Base-by-base conservation (phyloP, 2,329 filamentous ascomycete species). In the Stylonectria norvegica region DNA sequence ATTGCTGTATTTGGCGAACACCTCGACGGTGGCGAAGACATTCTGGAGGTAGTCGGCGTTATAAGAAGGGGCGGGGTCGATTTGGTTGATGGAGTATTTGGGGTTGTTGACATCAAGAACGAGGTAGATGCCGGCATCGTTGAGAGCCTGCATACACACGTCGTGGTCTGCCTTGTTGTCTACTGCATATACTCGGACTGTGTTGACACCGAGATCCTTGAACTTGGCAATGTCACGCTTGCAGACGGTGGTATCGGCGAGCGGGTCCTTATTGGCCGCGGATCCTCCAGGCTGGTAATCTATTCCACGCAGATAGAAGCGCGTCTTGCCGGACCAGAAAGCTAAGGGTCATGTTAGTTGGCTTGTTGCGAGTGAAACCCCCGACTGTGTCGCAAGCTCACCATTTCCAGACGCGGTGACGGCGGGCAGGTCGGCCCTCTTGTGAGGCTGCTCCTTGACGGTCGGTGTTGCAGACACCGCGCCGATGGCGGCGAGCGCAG, bases 51-150 rank as follows among this genome's bases (percentile, higher is more conserved):
- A 95, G 51, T 79, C 80, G 44, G 83, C 76, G 67, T 95, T 95
- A 80, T 95, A 95, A 2, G 89, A 95, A 5, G 71, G 66, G 33
- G 69, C 91, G n/a, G 89, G 87, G 7, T 81, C 64, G 43, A 71
- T 74, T 39, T 89, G 85, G 75, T 93, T 91, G 70, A 95, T 76
- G 2, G 89, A 93, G 75, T 95, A 95, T 51, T 81, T 75, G 52
- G 88, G 87, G 78, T 73, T 91, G 79, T 95, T 95, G 73, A 93
- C 86, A 58, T 95, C 89, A 36, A 95, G 75, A 25, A 94, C 87
- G 38, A 95, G 79, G 73, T 95, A 95, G 73, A 95, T 95, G 57
- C 87, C 87, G 48, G 88, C 89, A 57, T 86, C 85, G 37, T 81
- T 83, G 46, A 95, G 76, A 32, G 78, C 74, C 45, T 75, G 71